Evolutionary conservation across 768 basidiomycete genomes (phyloP).

Genomic region (Lactarius vividus): DNA sequence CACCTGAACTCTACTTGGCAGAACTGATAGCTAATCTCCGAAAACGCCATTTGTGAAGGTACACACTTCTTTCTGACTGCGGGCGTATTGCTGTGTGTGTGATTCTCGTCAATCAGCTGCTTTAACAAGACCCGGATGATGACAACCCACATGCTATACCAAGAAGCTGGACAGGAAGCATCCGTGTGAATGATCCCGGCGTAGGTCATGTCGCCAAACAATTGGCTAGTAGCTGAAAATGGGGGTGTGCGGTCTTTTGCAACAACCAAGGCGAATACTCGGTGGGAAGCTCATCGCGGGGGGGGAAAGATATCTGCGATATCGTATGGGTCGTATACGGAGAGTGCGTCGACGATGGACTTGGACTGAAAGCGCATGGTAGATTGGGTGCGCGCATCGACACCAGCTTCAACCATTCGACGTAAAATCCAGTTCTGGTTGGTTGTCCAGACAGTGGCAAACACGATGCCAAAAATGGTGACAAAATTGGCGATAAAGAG

Average conservation of each 20-base stretch:
- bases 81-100: background rate
- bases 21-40: background rate
- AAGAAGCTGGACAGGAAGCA: background rate
- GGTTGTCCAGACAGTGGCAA: constrained; percentile 28
- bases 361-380: constrained; percentile 24
- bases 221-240: background rate
- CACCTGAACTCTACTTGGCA: background rate
- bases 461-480: constrained; percentile 28
- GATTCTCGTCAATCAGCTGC: constrained; percentile 12
- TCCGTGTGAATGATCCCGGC: background rate
- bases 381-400: constrained; percentile 17
- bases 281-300: background rate
- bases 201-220: background rate
- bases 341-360: constrained; percentile 1
- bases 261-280: background rate
- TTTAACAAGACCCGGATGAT: background rate
- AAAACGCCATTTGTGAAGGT: background rate
- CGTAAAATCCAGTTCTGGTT: constrained; percentile 28
- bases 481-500: constrained; percentile 24
- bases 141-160: background rate
- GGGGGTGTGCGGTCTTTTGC: background rate
- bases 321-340: constrained; percentile 15
- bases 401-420: constrained; percentile 22
- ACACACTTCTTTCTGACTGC: background rate
- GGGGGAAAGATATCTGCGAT: background rate